Percentiles rank a stretch among this genome's conserved stretches.
Evolutionary conservation across 2,329 filamentous ascomycete genomes (phyloP).

Genomic region (Domatiomyces catenatus): DNA sequence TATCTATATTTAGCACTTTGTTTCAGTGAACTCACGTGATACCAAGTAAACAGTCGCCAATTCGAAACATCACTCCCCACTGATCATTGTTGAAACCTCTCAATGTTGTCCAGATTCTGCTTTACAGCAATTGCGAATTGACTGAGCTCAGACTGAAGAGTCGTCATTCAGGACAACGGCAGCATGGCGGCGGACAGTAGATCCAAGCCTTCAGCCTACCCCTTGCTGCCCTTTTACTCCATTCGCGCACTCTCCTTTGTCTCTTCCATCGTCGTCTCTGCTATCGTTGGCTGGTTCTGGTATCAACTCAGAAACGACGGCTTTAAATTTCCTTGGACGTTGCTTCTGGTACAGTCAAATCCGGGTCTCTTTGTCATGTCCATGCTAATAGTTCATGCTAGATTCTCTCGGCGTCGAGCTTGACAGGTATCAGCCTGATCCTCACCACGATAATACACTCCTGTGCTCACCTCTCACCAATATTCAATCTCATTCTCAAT

Average conservation of each 20-base stretch:
- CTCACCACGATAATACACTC: slow-evolving; percentile 37
- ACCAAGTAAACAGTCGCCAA: no score
- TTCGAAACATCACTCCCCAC: no score
- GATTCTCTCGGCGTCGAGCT: slow-evolving; percentile 37
- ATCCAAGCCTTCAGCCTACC: slow-evolving; percentile 22
- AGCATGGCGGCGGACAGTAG: not conserved
- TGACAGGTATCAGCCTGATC: slow-evolving; percentile 35
- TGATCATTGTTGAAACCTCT: no score
- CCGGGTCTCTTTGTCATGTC: not conserved
- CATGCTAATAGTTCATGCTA: slow-evolving; percentile 17
- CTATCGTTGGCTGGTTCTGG: slow-evolving; percentile 42
- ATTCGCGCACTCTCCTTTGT: slow-evolving; percentile 29
- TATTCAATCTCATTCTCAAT: slow-evolving; percentile 37
- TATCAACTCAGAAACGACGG: slow-evolving; percentile 36
- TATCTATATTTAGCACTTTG: no score
- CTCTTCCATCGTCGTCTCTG: slow-evolving; percentile 39
- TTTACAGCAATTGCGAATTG: no score
- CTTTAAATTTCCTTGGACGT: slow-evolving; percentile 43
- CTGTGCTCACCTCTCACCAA: slow-evolving; percentile 37
- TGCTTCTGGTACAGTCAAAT: slow-evolving; percentile 34
- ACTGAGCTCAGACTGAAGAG: slow-evolving; percentile 15
- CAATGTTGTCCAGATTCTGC: no score
- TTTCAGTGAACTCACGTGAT: no score
- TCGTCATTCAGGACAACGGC: not conserved
- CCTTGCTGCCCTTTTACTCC: slow-evolving; percentile 25